Evolutionary conservation across 2,329 filamentous ascomycete species (phyloP).

Genomic region (Ophiostoma pallidulum): DNA sequence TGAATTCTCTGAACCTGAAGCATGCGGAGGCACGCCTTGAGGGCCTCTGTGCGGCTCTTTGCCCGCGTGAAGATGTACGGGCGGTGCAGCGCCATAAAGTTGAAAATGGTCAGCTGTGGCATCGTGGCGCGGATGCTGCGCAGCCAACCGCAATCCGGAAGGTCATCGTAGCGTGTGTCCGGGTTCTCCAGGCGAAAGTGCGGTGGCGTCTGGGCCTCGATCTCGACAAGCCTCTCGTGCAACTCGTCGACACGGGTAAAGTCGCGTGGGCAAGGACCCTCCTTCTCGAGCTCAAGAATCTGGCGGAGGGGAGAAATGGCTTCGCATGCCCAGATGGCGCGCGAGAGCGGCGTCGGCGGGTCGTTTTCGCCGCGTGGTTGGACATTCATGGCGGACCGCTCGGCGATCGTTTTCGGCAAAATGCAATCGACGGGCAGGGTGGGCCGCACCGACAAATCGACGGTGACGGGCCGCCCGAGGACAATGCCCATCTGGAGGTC

Average conservation of each 20-base stretch:
- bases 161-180: slow-evolving; percentile 46
- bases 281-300: slow-evolving; percentile 46
- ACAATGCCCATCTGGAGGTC: slow-evolving; percentile 45
- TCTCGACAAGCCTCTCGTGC: slow-evolving; percentile 39
- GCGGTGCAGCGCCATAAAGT: slow-evolving; percentile 50
- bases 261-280: slow-evolving; percentile 45
- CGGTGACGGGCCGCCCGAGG: slow-evolving; percentile 46
- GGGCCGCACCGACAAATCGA: slow-evolving; percentile 39
- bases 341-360: slow-evolving; percentile 47
- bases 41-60: slow-evolving; percentile 43
- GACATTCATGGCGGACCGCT: slow-evolving; percentile 39
- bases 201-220: slow-evolving; percentile 40
- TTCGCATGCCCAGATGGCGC: slow-evolving; percentile 41
- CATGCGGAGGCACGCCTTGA: slow-evolving; percentile 46
- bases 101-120: slow-evolving; percentile 42
- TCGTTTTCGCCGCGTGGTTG: slow-evolving; percentile 38
- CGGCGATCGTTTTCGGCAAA: slow-evolving; percentile 28
- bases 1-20: slow-evolving; percentile 43
- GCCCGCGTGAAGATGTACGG: slow-evolving; percentile 52
- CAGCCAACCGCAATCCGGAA: slow-evolving; percentile 46
- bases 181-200: slow-evolving; percentile 46
- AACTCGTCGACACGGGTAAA: slow-evolving; percentile 44
- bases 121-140: slow-evolving; percentile 34
- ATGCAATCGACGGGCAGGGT: slow-evolving; percentile 45
- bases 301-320: slow-evolving; percentile 40